Percentiles rank a stretch among this genome's conserved stretches.
Evolutionary conservation across 345 rosid genomes (phyloP).

Genomic region (Aegle marmelos): DNA sequence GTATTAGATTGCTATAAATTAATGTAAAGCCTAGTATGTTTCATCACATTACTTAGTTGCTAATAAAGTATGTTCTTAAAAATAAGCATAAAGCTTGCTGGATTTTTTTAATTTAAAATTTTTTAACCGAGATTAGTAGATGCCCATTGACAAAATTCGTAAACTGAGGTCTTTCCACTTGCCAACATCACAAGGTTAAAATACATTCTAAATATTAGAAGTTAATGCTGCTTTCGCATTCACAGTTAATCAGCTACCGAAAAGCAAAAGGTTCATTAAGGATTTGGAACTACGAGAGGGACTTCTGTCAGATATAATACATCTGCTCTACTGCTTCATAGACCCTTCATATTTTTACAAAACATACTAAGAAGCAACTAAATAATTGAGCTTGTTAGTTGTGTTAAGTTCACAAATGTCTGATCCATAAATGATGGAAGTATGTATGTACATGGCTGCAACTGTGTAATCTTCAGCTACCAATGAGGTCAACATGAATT

Average conservation of each 20-base stretch:
- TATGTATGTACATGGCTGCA: slow-evolving; percentile 7
- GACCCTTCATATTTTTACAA: neutral
- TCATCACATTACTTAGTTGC: no score
- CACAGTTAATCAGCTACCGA: neutral
- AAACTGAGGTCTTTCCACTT: neutral
- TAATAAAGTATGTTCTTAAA: no score
- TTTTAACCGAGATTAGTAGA: neutral
- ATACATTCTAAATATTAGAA: neutral
- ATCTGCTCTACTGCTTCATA: neutral
- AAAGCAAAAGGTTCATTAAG: neutral
- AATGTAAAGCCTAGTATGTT: no score
- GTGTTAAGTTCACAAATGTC: neutral
- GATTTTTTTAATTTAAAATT: no score
- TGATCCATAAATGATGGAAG: neutral
- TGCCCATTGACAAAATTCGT: neutral
- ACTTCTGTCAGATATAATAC: neutral
- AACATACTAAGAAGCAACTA: neutral
- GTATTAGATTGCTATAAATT: no score
- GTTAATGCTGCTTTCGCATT: neutral
- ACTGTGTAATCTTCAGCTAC: slow-evolving; percentile 9
- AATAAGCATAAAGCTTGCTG: no score
- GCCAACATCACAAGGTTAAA: neutral
- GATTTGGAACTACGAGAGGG: neutral
- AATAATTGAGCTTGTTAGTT: neutral
- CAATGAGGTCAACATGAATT: slow-evolving; percentile 5